Base-by-base conservation (phyloP, 345 rosid species). In the Odontarrhena argentea region DNA sequence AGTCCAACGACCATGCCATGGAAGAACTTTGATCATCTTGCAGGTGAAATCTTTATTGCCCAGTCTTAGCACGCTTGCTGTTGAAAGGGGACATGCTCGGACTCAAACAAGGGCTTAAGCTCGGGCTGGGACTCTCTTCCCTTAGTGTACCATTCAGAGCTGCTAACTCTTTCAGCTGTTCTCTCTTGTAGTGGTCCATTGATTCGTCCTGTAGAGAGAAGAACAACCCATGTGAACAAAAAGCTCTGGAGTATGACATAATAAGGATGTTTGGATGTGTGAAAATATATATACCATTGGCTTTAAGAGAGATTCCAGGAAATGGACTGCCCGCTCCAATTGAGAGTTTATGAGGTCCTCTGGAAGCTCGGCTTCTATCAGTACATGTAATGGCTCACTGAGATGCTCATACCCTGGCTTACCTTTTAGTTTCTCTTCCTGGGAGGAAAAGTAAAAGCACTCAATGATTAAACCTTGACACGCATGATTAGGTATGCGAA, bases 341-440 rank as follows among this genome's bases (percentile, higher is more conserved):
- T 83, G 85, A 24, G 85, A 55, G 74, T 94, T 81, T 65, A 94
- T 78, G 59, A 82, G 70, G 75, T 87, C 92, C 76, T 90, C 97
- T 0, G 92, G 92, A 75, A 88, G 92, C 74, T 88, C 98, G 9
- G 96, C 98, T 79, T 88, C 99, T 55, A 94, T 84, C 74, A 94
- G 73, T 32, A 94, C 81, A 53, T 94, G 97, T 63, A 90, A 76
- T 5, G 87, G 96, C 79, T 94, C 96, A 22, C 85, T 82, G 10
- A 91, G 97, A 77, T 94, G 99, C 78, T 94, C 95, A 25, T 91
- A 94, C 46, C 96, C 97, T 34, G 92, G 91, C 77, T 91, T 94
- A 52, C 87, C 98, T 76, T 84, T 91, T 14, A 91, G 87, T 63
- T 86, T 88, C 75, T 91, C 99, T 77, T 91, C 95, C 99, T 91